Base-by-base conservation (phyloP, 2,329 filamentous ascomycete species). In the Elsinoe batatas region DNA sequence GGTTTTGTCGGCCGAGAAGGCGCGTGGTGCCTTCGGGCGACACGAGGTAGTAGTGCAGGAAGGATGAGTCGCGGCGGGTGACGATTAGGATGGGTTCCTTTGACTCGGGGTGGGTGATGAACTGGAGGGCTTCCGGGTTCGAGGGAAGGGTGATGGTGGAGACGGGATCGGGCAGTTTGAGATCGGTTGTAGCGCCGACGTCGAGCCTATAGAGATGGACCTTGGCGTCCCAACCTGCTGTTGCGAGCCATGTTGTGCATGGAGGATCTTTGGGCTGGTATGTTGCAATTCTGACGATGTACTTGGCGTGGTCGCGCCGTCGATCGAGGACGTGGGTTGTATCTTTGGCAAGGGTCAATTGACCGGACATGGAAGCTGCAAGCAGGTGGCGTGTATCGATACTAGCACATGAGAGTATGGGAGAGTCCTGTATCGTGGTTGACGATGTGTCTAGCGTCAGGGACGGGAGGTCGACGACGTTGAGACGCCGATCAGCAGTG, bases 221-320 rank as follows among this genome's bases (percentile, higher is more conserved):
- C 60, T 76, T 81, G 26, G 74, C 69, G 63, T 84, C 81, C 81
- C 81, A 84, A 18, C 79, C 80, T 3, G 80, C 81, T 11, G 77
- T 83, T 4, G 79, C 80, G 54, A 82, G 60, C 66, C 73, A 73
- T 33, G 63, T 60, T 17, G 59, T 56, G 8, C 60, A 58, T 13
- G 62, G 62, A 11, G 63, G 62, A 3, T 68, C 61, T n/a, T 71
- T 65, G 11, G 26, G 13, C 13, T 15, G 18, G 20, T 55, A 47
- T 1, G 66, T 66, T 22, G 72, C 67, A 2, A 80, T 68, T 59
- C 79, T 78, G 54, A 83, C 77, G 6, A 76, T 71, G 64, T 82
- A 84, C 62, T 83, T 84, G 18, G 68, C 64, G 61, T 84, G 80
- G 59, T 83, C 80, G 56, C 73, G 76, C 44, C 80, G 71, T 57